A percentile compares a stretch with the other conserved stretches of the same genome.
Evolutionary conservation across 352 stramenopile genomes (phyloP).

Genomic region (Phytopythium aichiense): DNA sequence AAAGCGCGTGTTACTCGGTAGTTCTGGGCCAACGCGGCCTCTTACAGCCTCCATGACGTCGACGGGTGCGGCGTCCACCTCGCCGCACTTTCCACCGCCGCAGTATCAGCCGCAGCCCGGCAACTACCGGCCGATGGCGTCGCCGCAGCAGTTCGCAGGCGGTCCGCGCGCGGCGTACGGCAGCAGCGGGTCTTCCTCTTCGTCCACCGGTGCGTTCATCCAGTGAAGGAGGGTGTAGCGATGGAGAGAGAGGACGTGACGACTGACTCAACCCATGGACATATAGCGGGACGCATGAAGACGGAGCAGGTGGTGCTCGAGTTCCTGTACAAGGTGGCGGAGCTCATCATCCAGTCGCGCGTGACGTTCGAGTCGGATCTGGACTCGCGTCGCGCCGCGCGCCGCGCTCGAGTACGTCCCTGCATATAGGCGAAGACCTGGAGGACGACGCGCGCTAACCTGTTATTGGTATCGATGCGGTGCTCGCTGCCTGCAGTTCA

Average conservation of each 20-base stretch:
- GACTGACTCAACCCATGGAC: background rate
- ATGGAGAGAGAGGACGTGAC: background rate
- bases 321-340: slow-evolving; percentile 78
- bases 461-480: background rate
- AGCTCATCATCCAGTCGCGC: slow-evolving; percentile 80
- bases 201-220: background rate
- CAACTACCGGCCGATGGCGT: background rate
- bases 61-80: background rate
- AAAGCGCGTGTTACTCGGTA: background rate
- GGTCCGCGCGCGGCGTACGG: background rate
- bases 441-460: background rate
- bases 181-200: slow-evolving; percentile 5
- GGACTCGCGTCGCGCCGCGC: slow-evolving; percentile 32
- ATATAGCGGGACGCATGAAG: slow-evolving; percentile 56
- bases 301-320: slow-evolving; percentile 85
- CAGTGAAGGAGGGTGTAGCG: background rate
- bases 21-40: background rate
- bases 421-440: background rate
- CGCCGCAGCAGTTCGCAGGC: background rate
- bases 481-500: slow-evolving; percentile 35
- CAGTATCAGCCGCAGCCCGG: background rate
- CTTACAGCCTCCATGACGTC: background rate
- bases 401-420: slow-evolving; percentile 48
- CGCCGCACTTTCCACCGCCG: background rate
- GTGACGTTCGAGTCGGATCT: slow-evolving; percentile 61